phyloP scores from a whole-genome alignment of 495 filamentous ascomycete species.

The Astrocystis sublimbata region DNA sequence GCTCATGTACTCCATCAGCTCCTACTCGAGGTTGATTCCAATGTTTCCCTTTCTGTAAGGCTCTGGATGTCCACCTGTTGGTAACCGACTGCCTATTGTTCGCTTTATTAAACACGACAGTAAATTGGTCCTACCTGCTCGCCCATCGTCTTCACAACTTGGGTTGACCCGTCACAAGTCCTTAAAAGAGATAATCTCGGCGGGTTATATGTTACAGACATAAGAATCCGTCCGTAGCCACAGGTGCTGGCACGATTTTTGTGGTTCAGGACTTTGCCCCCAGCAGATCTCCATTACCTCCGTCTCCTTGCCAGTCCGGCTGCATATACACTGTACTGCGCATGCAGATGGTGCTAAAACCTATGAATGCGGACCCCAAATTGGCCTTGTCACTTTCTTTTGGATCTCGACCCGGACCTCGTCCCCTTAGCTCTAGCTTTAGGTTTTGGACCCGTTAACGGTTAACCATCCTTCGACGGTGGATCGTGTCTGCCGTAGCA shows the following conservation, averaged over 20 bases:
- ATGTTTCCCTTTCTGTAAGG: conserved; percentile 15
- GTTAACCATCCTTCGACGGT: conserved; percentile 42
- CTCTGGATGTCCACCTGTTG: conserved; percentile 24
- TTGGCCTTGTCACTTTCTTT: conserved; percentile 39
- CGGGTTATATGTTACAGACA: conserved; percentile 25
- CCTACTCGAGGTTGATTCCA: conserved; percentile 15
- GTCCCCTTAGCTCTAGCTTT: conserved; percentile 37
- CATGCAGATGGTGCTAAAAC: conserved; percentile 47
- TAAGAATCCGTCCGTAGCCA: conserved; percentile 19
- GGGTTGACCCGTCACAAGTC: conserved; percentile 16
- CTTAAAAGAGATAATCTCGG: conserved; percentile 15
- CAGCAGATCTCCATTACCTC: conserved; percentile 51
- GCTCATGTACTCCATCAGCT: conserved; percentile 3
- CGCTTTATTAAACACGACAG: neutral
- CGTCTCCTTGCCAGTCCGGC: conserved; percentile 57
- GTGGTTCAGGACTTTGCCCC: conserved; percentile 34
- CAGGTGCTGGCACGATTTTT: conserved; percentile 36
- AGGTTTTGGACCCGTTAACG: conserved; percentile 32
- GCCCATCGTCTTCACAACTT: conserved; percentile 15
- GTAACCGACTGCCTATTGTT: conserved; percentile 22
- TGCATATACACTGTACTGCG: conserved; percentile 45
- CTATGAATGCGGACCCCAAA: conserved; percentile 40
- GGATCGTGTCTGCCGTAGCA: conserved; percentile 50
- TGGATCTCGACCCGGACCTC: conserved; percentile 39
- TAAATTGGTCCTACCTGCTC: conserved; percentile 11